phyloP scores from a whole-genome alignment of 176 grass and related monocot species.

The Carex myosuroides region DNA sequence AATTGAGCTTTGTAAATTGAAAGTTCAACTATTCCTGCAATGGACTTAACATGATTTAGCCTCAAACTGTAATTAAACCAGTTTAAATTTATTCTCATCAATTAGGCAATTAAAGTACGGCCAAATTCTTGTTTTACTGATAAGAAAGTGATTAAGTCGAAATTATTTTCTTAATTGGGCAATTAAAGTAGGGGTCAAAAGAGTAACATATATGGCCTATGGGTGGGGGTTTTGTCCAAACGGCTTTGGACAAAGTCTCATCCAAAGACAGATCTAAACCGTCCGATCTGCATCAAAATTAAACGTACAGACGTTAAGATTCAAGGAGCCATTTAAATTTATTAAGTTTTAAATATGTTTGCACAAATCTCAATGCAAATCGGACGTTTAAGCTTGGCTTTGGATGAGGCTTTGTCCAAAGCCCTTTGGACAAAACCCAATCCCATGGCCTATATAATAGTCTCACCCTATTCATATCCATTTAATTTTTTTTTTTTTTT shows the following conservation, averaged over 20 bases:
- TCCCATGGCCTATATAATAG: not conserved
- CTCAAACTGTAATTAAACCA: not conserved
- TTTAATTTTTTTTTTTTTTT: not conserved
- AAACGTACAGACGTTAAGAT: too few relatives aligned
- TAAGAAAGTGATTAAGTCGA: not conserved
- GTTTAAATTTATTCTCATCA: not conserved
- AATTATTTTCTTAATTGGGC: not conserved
- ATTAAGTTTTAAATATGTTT: too few relatives aligned
- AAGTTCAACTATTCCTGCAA: not conserved
- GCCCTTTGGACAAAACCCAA: too few relatives aligned
- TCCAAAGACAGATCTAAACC: too few relatives aligned
- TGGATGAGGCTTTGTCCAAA: too few relatives aligned
- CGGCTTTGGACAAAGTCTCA: too few relatives aligned
- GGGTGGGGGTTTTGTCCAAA: too few relatives aligned
- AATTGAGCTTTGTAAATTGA: not conserved
- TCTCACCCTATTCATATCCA: not conserved
- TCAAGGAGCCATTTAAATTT: too few relatives aligned
- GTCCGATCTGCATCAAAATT: too few relatives aligned
- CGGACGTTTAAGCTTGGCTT: too few relatives aligned
- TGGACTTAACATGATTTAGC: not conserved
- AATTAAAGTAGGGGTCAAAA: not conserved
- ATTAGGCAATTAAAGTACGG: not conserved
- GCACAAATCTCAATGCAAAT: too few relatives aligned
- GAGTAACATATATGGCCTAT: not conserved
- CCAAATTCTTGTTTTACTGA: not conserved